Evolutionary conservation across 805 yeast species (phyloP), one percentile per base, ranked within the genome.

Genomic region (Kodamaea lidongshanica): DNA sequence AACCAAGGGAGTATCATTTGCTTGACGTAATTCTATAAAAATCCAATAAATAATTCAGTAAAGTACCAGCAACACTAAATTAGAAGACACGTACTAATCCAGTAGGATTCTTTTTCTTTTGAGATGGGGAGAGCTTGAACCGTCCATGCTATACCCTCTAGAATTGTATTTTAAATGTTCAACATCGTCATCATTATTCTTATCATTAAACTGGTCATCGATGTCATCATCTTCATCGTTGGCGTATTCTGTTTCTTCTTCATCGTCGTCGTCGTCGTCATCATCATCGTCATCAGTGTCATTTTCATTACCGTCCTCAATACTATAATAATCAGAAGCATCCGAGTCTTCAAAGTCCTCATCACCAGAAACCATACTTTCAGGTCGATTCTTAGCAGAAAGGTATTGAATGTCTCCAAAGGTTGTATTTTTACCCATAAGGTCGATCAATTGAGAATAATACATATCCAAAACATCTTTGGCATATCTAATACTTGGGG

Each of bases 381-480:
- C 39, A 15, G 33, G 35, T n/a, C 32, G 33, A 12, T 28, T 37
- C 16, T 21, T 35, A 14, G 28, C 36, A 16, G 32, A 33, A n/a
- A 33, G 13, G 21, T 28, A 33, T 5, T 33, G 30, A 7, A 33
- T 25, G 19, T 28, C 20, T 6, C 32, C 32, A 9, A 26, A 24
- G 7, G 27, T 17, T n/a, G 35, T 34, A 35, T 53, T 57, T 33
- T 50, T 52, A 3, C 69, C 70, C 67, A 62, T 64, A 19, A 64
- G 45, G 22, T 52, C 58, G 24, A 64, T 55, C 35, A 64, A 49
- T 34, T 64, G 69, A 19, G 42, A 32, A 35, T 64, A 64, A 38
- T 64, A 64, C 29, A 64, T 46, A 25, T 52, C 58, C 27, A 64
- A 49, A 7, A 64, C 66, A 23, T 59, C 62, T 28, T 58, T 58